A percentile compares a stretch with the other conserved stretches of the same genome.
Evolutionary conservation across 108 stramenopile species (phyloP).

Genomic region (Conticribra guillardii): DNA sequence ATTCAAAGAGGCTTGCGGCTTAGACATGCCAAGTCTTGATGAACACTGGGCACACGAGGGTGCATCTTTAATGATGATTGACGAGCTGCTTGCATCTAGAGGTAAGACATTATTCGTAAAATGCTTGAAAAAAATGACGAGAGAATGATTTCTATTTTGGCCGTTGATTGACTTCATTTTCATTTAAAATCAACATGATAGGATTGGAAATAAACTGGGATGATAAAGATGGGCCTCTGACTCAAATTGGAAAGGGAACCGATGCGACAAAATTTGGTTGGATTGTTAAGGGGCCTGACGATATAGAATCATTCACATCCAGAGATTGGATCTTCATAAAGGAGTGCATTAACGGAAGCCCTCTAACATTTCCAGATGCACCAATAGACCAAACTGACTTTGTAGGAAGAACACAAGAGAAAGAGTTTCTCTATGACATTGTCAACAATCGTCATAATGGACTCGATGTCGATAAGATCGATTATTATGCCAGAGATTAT

Average conservation of each 20-base stretch:
- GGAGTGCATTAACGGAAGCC: slow-evolving; percentile 65
- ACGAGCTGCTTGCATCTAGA: slow-evolving; percentile 55
- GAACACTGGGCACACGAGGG: slow-evolving; percentile 71
- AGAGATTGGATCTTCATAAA: slow-evolving; percentile 91
- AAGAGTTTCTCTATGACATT: slow-evolving; percentile 93
- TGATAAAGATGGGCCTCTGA: slow-evolving; percentile 72
- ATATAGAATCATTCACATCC: slow-evolving; percentile 63
- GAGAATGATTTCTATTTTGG: background rate
- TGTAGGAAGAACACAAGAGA: slow-evolving; percentile 45
- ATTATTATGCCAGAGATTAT: slow-evolving; percentile 80
- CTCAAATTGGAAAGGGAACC: slow-evolving; percentile 76
- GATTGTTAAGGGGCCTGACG: slow-evolving; percentile 15
- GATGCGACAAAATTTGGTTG: slow-evolving; percentile 64
- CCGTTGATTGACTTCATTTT: background rate
- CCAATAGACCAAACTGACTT: slow-evolving; percentile 34
- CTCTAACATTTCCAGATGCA: slow-evolving; percentile 28
- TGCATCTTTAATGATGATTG: slow-evolving; percentile 80
- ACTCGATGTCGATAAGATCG: slow-evolving; percentile 94
- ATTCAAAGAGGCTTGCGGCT: slow-evolving; percentile 45
- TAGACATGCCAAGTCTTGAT: slow-evolving; percentile 44
- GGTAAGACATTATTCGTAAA: too few species aligned
- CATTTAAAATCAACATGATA: too few species aligned
- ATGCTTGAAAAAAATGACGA: too few species aligned
- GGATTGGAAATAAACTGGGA: slow-evolving; percentile 69
- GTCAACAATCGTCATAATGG: slow-evolving; percentile 89